Conservation (phyloP, 768 basidiomycete species). For the Lentinula guzmanii region DNA sequence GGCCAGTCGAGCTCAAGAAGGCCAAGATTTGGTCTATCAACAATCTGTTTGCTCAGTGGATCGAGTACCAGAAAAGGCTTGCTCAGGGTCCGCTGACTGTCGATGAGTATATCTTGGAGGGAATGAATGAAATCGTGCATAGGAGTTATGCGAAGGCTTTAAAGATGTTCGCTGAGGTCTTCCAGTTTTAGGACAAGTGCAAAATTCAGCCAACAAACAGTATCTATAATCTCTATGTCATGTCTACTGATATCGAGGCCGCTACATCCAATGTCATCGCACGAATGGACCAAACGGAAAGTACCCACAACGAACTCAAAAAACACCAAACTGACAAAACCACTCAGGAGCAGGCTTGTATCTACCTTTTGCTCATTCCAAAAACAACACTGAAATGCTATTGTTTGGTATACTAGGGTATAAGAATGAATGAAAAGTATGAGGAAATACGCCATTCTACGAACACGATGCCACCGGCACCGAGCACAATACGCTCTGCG, state of each 20-base stretch:
- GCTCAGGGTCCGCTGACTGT: neutral
- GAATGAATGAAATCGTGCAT: neutral
- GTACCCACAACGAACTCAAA: neutral
- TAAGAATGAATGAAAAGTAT: slow-evolving; percentile 6
- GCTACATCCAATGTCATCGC: neutral
- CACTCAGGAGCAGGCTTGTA: neutral
- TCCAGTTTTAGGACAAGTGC: neutral
- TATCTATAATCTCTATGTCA: neutral
- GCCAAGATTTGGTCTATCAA: neutral
- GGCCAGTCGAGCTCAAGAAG: neutral
- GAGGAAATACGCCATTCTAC: slow-evolving; percentile 4
- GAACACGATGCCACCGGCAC: neutral
- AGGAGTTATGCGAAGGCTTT: neutral
- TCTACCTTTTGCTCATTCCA: neutral
- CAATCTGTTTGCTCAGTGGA: neutral
- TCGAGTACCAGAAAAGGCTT: neutral
- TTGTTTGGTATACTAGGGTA: neutral
- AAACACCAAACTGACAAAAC: neutral
- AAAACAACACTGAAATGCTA: neutral
- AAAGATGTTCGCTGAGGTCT: neutral
- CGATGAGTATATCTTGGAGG: neutral
- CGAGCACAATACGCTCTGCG: slow-evolving; percentile 9
- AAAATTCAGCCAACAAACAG: neutral
- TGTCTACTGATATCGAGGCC: neutral
- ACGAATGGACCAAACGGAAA: neutral